A percentile compares a stretch with the other conserved stretches of the same genome.
Evolutionary conservation across 495 filamentous ascomycete species (phyloP).

Genomic region (Penicillium samsonianum): DNA sequence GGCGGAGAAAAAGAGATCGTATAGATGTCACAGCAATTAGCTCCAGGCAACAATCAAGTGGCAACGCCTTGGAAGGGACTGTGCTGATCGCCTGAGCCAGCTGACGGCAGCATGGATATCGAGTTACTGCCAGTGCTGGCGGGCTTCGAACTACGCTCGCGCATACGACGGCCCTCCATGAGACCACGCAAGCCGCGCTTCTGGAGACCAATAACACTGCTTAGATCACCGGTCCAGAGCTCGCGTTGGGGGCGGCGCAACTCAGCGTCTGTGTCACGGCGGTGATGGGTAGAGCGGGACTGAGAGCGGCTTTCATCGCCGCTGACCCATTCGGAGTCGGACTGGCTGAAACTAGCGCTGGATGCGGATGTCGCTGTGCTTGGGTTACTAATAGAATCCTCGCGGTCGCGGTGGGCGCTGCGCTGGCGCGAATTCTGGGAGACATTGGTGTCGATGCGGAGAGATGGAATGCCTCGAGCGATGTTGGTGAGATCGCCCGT

Average conservation of each 20-base stretch:
- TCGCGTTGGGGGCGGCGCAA: slow-evolving; percentile 46
- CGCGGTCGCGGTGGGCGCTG: slow-evolving; percentile 35
- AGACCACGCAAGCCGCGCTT: slow-evolving; percentile 88
- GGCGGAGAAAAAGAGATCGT: not conserved
- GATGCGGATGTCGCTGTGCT: slow-evolving; percentile 47
- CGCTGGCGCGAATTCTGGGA: slow-evolving; percentile 31
- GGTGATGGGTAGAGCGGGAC: slow-evolving; percentile 24
- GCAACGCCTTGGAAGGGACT: slow-evolving; percentile 26
- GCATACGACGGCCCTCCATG: slow-evolving; percentile 90
- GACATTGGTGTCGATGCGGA: slow-evolving; percentile 49
- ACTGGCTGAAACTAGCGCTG: slow-evolving; percentile 45
- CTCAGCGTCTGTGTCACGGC: slow-evolving; percentile 39
- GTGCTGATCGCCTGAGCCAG: slow-evolving; percentile 21
- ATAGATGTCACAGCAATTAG: not conserved
- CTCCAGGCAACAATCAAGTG: slow-evolving; percentile 9
- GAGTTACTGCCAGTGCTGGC: slow-evolving; percentile 28
- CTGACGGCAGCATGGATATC: slow-evolving; percentile 20
- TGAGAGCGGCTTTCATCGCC: slow-evolving; percentile 27
- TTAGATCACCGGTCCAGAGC: slow-evolving; percentile 81
- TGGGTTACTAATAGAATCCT: slow-evolving; percentile 46
- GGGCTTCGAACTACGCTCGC: slow-evolving; percentile 61
- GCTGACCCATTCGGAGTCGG: slow-evolving; percentile 42
- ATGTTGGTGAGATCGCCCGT: slow-evolving; percentile 29
- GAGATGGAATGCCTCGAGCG: slow-evolving; percentile 40
- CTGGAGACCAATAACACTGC: slow-evolving; percentile 93